Percentiles rank a stretch among this genome's conserved stretches.
These are phyloP conservation scores for Leavenworthia alabamica DNA, from an alignment of 345 rosid species.

Conservation along the genomic window DNA sequence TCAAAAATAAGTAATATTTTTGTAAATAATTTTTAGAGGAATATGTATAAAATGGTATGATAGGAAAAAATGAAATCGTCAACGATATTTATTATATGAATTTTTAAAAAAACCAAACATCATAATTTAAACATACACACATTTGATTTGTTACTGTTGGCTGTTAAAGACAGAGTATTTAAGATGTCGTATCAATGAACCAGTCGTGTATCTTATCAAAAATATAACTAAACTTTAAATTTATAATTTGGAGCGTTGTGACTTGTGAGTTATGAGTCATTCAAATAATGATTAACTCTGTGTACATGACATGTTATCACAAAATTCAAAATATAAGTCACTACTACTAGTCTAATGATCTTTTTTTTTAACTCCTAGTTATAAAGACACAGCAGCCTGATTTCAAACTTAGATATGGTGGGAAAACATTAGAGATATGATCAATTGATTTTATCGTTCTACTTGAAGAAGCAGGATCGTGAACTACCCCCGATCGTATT, in stretches of 20 bases:
- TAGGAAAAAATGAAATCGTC: no score
- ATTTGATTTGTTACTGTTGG: constrained; percentile 27
- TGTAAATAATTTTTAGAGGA: no score
- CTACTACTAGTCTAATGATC: not conserved
- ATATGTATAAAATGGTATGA: no score
- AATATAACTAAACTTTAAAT: constrained; percentile 1
- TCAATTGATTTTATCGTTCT: no score
- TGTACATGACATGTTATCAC: not conserved
- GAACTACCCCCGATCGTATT: no score
- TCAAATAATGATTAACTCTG: not conserved
- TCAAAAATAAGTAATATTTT: no score
- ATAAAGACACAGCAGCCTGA: not conserved
- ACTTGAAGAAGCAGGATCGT: no score
- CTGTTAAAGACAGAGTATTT: constrained; percentile 12
- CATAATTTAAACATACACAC: not conserved
- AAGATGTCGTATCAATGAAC: constrained; percentile 6
- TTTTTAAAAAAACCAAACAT: no score
- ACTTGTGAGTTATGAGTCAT: not conserved
- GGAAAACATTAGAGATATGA: no score
- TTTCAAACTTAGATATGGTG: no score
- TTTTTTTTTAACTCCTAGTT: not conserved
- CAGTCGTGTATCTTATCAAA: not conserved
- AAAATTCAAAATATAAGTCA: not conserved
- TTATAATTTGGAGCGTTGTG: constrained; percentile 9
- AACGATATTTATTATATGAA: no score